phyloP scores from a whole-genome alignment of 75 land plant species.

The Pinus taeda region DNA sequence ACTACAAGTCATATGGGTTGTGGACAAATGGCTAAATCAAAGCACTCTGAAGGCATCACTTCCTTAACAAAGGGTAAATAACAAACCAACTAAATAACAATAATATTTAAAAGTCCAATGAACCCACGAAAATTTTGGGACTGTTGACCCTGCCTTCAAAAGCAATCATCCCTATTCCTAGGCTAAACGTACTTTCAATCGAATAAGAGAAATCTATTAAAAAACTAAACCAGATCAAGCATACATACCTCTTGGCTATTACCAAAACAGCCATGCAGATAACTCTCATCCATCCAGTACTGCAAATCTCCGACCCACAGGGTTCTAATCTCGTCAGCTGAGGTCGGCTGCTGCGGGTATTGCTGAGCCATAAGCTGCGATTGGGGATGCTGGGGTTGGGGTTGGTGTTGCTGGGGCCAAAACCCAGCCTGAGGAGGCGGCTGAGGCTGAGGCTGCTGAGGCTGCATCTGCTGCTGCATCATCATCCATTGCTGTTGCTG shows the following conservation, averaged over 20 bases:
- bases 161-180: no score
- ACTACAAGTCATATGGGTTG: no score
- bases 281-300: slow-evolving; percentile 57
- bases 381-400: slow-evolving; percentile 16
- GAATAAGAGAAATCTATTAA: not conserved
- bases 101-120: no score
- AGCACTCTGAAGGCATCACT: no score
- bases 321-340: slow-evolving; percentile 42
- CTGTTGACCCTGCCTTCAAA: no score
- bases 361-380: not conserved
- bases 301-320: slow-evolving; percentile 56
- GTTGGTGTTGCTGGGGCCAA: not conserved
- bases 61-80: no score
- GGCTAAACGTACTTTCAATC: not conserved
- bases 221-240: not conserved
- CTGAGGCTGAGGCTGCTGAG: slow-evolving; percentile 8
- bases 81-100: no score
- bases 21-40: no score
- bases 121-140: no score
- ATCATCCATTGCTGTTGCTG: slow-evolving; percentile 16
- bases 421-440: not conserved
- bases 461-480: slow-evolving; percentile 12
- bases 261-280: slow-evolving; percentile 33
- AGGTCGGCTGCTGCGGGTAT: slow-evolving; percentile 25
- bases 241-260: slow-evolving; percentile 32